phyloP scores from a whole-genome alignment of 164 flowering plant species.

The Vitis labrusca region DNA sequence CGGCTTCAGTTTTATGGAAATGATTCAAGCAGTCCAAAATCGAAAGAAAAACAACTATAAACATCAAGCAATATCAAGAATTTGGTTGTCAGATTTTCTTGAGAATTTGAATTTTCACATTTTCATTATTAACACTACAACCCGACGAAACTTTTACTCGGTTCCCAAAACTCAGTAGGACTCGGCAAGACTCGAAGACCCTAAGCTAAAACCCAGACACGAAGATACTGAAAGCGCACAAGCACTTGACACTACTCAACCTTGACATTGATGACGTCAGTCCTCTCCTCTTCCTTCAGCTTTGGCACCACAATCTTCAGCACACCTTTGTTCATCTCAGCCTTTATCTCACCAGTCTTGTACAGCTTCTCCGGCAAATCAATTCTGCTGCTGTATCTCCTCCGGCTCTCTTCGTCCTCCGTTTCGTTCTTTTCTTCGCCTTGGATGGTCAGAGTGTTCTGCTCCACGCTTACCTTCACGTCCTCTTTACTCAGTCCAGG shows the following conservation, averaged over 20 bases:
- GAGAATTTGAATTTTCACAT: too few relatives aligned
- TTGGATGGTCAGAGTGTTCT: constrained; percentile 33
- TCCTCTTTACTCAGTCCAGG: constrained; percentile 36
- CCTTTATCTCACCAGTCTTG: constrained; percentile 26
- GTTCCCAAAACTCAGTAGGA: too few relatives aligned
- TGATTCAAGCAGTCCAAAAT: too few relatives aligned
- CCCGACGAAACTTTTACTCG: too few relatives aligned
- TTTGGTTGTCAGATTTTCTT: too few relatives aligned
- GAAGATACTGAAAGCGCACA: not conserved
- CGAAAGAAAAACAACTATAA: too few relatives aligned
- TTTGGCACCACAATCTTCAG: constrained; percentile 32
- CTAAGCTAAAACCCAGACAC: not conserved
- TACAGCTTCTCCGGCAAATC: constrained; percentile 24
- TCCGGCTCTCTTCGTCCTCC: constrained; percentile 8
- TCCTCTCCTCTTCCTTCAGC: constrained; percentile 24
- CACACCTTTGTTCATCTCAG: constrained; percentile 45
- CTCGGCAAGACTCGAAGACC: too few relatives aligned
- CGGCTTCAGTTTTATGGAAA: too few relatives aligned
- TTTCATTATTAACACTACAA: too few relatives aligned
- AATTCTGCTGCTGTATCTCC: constrained; percentile 26
- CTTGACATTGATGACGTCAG: constrained; percentile 10
- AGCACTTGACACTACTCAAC: not conserved
- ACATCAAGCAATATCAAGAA: too few relatives aligned
- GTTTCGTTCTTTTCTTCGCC: constrained; percentile 20
- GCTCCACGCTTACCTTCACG: constrained; percentile 29